phyloP scores from a whole-genome alignment of 2,329 filamentous ascomycete species.

The Sphaerulina musiva region DNA sequence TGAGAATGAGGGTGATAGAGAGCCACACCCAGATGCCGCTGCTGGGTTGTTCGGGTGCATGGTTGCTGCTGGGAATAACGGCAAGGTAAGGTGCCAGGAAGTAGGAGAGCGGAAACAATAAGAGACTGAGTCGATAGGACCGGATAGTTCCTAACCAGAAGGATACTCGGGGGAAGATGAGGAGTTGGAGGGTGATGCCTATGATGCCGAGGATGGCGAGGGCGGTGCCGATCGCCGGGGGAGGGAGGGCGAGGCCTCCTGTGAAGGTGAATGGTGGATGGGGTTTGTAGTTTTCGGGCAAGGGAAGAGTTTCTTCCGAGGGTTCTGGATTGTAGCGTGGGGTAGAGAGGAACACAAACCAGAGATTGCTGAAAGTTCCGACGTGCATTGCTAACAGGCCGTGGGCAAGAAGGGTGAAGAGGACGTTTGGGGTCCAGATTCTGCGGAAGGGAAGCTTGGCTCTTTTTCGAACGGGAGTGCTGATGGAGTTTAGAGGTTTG shows the following conservation, averaged over 20 bases:
- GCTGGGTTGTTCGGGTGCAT: slow-evolving; percentile 37
- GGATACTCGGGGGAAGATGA: slow-evolving; percentile 41
- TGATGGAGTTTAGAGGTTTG: not conserved
- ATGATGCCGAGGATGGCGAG: slow-evolving; percentile 45
- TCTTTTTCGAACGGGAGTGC: slow-evolving; percentile 10
- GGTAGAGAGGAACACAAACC: slow-evolving; percentile 46
- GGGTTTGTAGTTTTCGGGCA: slow-evolving; percentile 36
- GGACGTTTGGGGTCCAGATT: slow-evolving; percentile 44
- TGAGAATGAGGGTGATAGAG: slow-evolving; percentile 37
- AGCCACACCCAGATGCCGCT: slow-evolving; percentile 40
- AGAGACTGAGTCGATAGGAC: slow-evolving; percentile 39
- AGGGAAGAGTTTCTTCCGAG: slow-evolving; percentile 28
- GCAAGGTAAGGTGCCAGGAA: slow-evolving; percentile 40
- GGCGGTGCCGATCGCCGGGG: slow-evolving; percentile 43
- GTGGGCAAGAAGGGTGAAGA: slow-evolving; percentile 41
- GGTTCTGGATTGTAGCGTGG: slow-evolving; percentile 36
- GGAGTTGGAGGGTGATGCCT: slow-evolving; percentile 43
- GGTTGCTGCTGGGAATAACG: slow-evolving; percentile 36
- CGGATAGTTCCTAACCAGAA: slow-evolving; percentile 38
- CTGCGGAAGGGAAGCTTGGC: slow-evolving; percentile 41
- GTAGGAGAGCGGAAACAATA: slow-evolving; percentile 43
- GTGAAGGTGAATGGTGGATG: slow-evolving; percentile 42
- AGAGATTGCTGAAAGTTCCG: slow-evolving; percentile 45
- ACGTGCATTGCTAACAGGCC: slow-evolving; percentile 44
- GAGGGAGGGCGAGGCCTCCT: slow-evolving; percentile 44